Conservation (phyloP, 805 yeast species). For the Candida railenensis region DNA sequence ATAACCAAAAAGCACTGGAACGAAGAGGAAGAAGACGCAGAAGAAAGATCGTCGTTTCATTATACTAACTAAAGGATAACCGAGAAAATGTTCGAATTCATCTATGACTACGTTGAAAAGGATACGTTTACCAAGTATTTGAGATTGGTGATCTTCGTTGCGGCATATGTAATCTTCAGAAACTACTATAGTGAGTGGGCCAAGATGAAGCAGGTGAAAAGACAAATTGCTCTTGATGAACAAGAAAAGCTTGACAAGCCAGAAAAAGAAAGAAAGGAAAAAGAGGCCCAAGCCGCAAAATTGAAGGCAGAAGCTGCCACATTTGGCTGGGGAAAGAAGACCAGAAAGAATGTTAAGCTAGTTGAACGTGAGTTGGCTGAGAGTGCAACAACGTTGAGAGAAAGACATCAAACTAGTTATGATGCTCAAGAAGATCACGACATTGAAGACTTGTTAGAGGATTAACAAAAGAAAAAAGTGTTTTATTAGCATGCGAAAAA, state of each 20-base stretch:
- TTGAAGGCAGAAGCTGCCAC: conserved; percentile 40
- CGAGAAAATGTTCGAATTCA: conserved; percentile 23
- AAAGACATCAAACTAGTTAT: conserved; percentile 44
- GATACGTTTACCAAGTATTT: conserved; percentile 46
- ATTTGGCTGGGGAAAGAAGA: conserved; percentile 82
- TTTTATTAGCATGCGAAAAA: no score
- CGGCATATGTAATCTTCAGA: conserved; percentile 62
- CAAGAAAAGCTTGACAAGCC: conserved; percentile 38
- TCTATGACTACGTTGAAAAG: conserved; percentile 35
- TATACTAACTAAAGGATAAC: no score
- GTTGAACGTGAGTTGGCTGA: conserved; percentile 56
- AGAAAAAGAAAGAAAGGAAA: conserved; percentile 32
- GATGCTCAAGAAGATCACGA: conserved; percentile 60
- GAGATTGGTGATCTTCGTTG: conserved; percentile 50
- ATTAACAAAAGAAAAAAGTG: conserved; percentile 23
- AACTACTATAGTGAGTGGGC: conserved; percentile 56
- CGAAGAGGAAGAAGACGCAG: no score
- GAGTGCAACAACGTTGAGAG: conserved; percentile 35
- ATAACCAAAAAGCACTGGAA: no score
- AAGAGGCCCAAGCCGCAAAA: conserved; percentile 27
- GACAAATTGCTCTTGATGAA: conserved; percentile 47
- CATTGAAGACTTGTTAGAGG: conserved; percentile 66
- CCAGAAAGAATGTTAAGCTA: conserved; percentile 57
- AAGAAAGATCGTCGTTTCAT: no score
- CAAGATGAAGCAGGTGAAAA: conserved; percentile 50